Evolutionary conservation across 306 rosid genomes (phyloP).

Genomic region (Vachellia collinsii): DNA sequence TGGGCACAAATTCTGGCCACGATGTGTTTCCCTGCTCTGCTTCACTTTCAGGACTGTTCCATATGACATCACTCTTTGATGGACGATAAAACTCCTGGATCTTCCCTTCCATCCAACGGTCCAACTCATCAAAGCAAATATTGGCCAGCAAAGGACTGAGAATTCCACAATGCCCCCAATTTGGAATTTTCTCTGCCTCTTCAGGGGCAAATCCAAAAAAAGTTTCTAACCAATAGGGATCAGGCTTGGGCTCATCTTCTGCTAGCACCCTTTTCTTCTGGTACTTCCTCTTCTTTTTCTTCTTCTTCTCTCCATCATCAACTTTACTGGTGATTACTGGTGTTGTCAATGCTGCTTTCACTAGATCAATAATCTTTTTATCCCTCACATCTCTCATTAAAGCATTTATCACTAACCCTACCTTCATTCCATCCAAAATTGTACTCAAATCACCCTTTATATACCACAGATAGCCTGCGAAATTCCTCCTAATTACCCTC

Average conservation of each 20-base stretch:
- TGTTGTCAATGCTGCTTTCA: conserved; percentile 72
- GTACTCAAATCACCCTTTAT: conserved; percentile 83
- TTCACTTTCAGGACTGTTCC: conserved; percentile 85
- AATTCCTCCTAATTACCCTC: conserved; percentile 79
- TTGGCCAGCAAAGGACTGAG: conserved; percentile 86
- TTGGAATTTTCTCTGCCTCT: conserved; percentile 84
- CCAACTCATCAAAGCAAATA: conserved; percentile 84
- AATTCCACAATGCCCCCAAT: conserved; percentile 94
- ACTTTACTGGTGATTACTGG: conserved; percentile 63
- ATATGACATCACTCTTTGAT: conserved; percentile 94
- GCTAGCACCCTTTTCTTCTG: conserved; percentile 93
- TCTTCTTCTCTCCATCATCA: conserved; percentile 63
- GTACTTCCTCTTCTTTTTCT: conserved; percentile 79
- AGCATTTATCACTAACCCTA: conserved; percentile 74
- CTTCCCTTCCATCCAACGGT: conserved; percentile 92
- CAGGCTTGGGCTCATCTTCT: conserved; percentile 97
- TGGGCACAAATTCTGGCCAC: conserved; percentile 98
- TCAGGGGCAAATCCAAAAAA: conserved; percentile 93
- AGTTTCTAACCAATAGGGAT: conserved; percentile 90
- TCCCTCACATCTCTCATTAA: conserved; percentile 92
- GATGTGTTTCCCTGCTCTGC: conserved; percentile 92
- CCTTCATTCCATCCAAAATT: conserved; percentile 80
- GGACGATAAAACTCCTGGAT: conserved; percentile 83
- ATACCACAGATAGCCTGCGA: conserved; percentile 92
- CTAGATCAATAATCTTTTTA: conserved; percentile 74